Evolutionary conservation across 169 alveolate genomes (phyloP).

Genomic region (Plasmodium inui): DNA sequence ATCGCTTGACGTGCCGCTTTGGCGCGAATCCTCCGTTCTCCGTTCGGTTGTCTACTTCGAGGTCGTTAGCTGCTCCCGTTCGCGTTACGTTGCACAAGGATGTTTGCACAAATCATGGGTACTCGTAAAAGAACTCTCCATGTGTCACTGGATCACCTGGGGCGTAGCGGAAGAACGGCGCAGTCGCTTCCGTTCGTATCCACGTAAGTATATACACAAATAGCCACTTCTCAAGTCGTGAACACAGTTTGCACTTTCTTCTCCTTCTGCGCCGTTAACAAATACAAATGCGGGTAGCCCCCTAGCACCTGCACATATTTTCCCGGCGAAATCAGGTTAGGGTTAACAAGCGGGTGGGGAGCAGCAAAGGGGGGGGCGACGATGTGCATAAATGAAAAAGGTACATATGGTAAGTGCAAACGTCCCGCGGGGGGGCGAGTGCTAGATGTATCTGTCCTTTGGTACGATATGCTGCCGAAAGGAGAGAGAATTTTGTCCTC

Average conservation of each 20-base stretch:
- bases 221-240: not conserved
- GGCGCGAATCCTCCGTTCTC: not conserved
- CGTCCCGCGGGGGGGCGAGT: not conserved
- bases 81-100: not conserved
- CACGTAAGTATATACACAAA: not conserved
- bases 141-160: not conserved
- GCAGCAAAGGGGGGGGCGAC: not conserved
- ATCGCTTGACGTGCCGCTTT: not conserved
- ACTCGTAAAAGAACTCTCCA: not conserved
- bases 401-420: not conserved
- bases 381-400: not conserved
- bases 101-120: not conserved
- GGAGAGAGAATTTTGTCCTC: not conserved
- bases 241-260: not conserved
- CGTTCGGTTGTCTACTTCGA: not conserved
- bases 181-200: not conserved
- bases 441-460: not conserved
- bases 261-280: not conserved
- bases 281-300: not conserved
- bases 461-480: not conserved
- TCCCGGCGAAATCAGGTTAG: not conserved
- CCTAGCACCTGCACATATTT: not conserved
- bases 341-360: not conserved
- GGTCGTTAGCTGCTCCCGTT: too few relatives aligned
- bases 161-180: not conserved